phyloP scores from a whole-genome alignment of 371 early-diverging fungal genomes.

The Rhizopus sp. region DNA sequence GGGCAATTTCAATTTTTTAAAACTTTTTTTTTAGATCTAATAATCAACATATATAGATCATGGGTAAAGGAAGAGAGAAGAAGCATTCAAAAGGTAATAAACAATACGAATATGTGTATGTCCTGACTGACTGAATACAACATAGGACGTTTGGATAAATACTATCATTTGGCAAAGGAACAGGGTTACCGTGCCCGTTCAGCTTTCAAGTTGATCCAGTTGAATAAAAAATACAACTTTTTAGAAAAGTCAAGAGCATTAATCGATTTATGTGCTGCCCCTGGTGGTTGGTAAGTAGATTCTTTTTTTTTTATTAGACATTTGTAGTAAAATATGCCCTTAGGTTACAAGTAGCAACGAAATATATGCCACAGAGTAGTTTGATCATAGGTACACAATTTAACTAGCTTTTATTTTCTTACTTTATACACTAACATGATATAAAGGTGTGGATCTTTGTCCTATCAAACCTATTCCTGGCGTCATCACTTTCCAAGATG shows the following conservation, averaged over 20 bases:
- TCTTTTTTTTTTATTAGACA: background rate
- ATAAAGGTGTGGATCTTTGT: conserved; percentile 93
- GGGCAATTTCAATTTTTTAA: background rate
- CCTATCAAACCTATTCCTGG: conserved; percentile 98
- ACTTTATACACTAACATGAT: background rate
- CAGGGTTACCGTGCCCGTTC: conserved; percentile 99
- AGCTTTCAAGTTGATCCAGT: conserved; percentile 99
- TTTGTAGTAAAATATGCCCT: conserved; percentile 9
- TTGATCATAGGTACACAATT: conserved; percentile 80
- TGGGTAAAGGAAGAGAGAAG: conserved; percentile 53
- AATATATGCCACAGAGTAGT: conserved; percentile 95
- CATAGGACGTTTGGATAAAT: conserved; percentile 98
- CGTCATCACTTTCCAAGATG: conserved; percentile 95
- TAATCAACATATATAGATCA: conserved; percentile 13
- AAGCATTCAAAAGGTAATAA: conserved; percentile 50
- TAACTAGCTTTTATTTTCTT: background rate
- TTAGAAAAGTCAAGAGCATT: conserved; percentile 88
- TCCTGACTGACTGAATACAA: background rate
- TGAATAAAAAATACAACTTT: conserved; percentile 99
- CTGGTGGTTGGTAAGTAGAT: conserved; percentile 95
- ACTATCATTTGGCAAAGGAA: conserved; percentile 99
- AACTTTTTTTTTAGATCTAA: conserved; percentile 1
- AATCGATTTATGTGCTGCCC: conserved; percentile 99
- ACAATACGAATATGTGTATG: background rate
- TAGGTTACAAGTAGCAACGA: conserved; percentile 92